Conservation (phyloP, 345 rosid species). For the Hibiscus syriacus region DNA sequence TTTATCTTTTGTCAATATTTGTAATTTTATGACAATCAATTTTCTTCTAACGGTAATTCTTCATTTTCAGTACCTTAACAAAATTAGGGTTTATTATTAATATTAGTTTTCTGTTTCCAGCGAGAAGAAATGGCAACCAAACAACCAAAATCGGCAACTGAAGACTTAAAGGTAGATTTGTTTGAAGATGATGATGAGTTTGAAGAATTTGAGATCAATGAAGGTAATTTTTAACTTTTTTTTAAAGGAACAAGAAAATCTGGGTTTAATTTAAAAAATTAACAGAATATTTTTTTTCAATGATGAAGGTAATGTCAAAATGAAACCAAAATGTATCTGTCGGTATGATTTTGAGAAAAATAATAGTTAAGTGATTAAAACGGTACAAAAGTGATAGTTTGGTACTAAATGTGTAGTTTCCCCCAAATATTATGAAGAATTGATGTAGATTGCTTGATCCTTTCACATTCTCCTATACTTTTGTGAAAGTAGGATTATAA, state of each 20-base stretch:
- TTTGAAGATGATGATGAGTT: conserved; percentile 96
- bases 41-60: background rate
- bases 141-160: conserved; percentile 36
- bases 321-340: no score
- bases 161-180: conserved; percentile 76
- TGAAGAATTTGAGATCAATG: conserved; percentile 68
- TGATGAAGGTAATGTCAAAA: no score
- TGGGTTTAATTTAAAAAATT: background rate
- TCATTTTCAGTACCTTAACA: background rate
- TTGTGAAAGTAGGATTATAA: background rate
- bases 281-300: no score
- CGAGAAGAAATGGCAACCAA: conserved; percentile 46
- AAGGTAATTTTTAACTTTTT: conserved; percentile 27
- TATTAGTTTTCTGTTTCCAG: background rate
- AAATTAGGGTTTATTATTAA: conserved; percentile 1
- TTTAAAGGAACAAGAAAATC: background rate
- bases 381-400: no score
- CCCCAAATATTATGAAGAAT: background rate
- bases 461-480: background rate
- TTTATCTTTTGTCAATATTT: background rate
- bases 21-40: background rate
- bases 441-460: background rate
- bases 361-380: no score
- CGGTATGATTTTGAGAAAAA: no score
- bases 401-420: no score